Evolutionary conservation across 345 rosid species (phyloP), one percentile per base, ranked within the genome.

Genomic region (Aethionema arabicum): DNA sequence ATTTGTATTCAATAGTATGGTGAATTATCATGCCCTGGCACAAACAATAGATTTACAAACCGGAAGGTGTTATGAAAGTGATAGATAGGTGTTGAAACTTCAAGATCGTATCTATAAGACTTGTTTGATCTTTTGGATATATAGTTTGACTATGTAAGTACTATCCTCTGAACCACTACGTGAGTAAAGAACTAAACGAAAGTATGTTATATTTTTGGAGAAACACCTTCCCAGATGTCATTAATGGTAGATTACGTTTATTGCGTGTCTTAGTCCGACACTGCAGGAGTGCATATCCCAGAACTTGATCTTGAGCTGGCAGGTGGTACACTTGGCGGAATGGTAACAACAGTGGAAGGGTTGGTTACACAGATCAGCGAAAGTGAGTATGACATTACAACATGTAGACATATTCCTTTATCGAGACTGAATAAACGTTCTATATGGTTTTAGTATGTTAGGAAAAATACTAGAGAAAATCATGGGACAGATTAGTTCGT

Each of bases 271-370:
- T 82, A 92, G 95, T 92, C 98, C 6, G 96, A 92, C 78, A 83
- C 95, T 49, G 95, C 95, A 8, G 72, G 93, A 59, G 86, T 92
- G 40, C 72, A 15, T 60, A 72, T 92, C 56, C 96, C 96, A 30
- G 95, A 89, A 78, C 86, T 92, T 47, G 98, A 87, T 47, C 77
- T 92, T 81, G 95, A 89, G 80, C 78, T 92, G 66, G 81, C 74
- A 0, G 82, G 96, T 78, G 98, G 95, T 48, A 87, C 98, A 33
- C 76, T 89, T 36, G 98, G 98, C 56, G 98, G 95, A 65, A 27
- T 87, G 48, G 95, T 89, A 40, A 89, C 97, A 43, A 92, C 98
- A 14, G 97, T 92, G 38, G 97, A 92, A 74, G 98, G 97, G 12
- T 77, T 92, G 71, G 83, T 89, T 51, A 80, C 93, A 63, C 83